phyloP scores from a whole-genome alignment of 2,329 filamentous ascomycete genomes.

The Penicillium concentricum region DNA sequence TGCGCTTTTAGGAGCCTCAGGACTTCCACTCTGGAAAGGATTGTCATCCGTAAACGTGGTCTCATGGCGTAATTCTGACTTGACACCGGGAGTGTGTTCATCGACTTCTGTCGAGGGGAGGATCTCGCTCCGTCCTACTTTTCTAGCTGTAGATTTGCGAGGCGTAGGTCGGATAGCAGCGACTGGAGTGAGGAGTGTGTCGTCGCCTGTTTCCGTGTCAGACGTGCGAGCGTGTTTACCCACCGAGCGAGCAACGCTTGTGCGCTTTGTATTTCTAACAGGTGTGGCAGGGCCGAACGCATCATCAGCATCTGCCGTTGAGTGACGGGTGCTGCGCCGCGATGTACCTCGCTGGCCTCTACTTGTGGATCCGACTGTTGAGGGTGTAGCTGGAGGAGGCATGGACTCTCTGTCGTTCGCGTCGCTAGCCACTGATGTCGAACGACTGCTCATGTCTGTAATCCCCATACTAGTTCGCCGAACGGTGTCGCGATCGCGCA shows the following conservation, averaged over 20 bases:
- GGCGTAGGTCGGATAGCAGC: conserved; percentile 35
- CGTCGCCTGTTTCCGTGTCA: conserved; percentile 34
- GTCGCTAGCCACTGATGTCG: conserved; percentile 61
- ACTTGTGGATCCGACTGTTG: conserved; percentile 53
- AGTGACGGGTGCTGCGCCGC: conserved; percentile 50
- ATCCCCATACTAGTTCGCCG: conserved; percentile 89
- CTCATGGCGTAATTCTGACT: conserved; percentile 49
- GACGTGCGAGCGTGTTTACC: conserved; percentile 31
- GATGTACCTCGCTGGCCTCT: conserved; percentile 55
- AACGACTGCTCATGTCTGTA: conserved; percentile 65
- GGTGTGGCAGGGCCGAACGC: conserved; percentile 27
- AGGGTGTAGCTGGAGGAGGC: conserved; percentile 50
- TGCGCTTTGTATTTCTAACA: conserved; percentile 26
- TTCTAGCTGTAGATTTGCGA: conserved; percentile 50
- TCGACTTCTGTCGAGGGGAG: conserved; percentile 39
- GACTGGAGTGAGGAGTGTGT: conserved; percentile 33
- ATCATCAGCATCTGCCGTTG: conserved; percentile 41
- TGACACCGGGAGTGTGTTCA: conserved; percentile 40
- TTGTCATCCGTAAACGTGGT: conserved; percentile 85
- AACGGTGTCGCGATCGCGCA: conserved; percentile 71
- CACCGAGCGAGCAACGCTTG: conserved; percentile 37
- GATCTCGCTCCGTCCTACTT: conserved; percentile 51
- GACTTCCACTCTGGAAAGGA: conserved; percentile 82
- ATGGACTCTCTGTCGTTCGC: conserved; percentile 52
- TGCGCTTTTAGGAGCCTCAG: conserved; percentile 46